phyloP scores from a whole-genome alignment of 2,329 filamentous ascomycete genomes.

The Colletotrichum costaricense region DNA sequence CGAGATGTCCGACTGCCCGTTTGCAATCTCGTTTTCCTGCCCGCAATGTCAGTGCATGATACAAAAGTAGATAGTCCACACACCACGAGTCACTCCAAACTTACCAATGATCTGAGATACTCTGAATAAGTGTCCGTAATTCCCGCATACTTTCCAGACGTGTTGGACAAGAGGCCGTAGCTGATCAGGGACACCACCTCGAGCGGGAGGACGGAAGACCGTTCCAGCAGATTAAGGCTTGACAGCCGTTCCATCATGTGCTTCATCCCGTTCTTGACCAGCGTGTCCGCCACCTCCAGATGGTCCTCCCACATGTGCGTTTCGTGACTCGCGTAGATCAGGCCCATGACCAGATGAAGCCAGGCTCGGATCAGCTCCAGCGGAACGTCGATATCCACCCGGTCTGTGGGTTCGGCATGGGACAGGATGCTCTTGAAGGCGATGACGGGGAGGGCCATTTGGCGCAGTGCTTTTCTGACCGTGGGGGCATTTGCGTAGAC shows the following conservation, averaged over 20 bases:
- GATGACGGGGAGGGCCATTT: constrained; percentile 34
- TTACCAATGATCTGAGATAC: constrained; percentile 54
- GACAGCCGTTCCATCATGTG: constrained; percentile 49
- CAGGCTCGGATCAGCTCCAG: constrained; percentile 52
- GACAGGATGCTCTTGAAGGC: constrained; percentile 39
- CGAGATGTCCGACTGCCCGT: constrained; percentile 52
- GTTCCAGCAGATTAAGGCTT: constrained; percentile 46
- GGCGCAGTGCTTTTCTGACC: constrained; percentile 26
- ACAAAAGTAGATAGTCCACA: no score
- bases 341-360: constrained; percentile 53
- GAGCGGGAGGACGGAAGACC: constrained; percentile 52
- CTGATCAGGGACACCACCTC: constrained; percentile 55
- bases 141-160: constrained; percentile 49
- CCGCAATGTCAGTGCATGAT: constrained; percentile 35
- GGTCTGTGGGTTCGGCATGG: constrained; percentile 25
- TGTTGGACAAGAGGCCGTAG: constrained; percentile 51
- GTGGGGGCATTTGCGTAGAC: constrained; percentile 24
- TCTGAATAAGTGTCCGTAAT: constrained; percentile 56
- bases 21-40: constrained; percentile 53
- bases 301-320: constrained; percentile 43
- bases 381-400: constrained; percentile 45
- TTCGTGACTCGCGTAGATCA: constrained; percentile 44
- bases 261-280: constrained; percentile 49
- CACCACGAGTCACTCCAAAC: constrained; percentile 15
- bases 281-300: constrained; percentile 42